These are phyloP conservation scores for Adansonia gregorii DNA, from an alignment of 441 rosid species.

Conservation along the genomic window DNA sequence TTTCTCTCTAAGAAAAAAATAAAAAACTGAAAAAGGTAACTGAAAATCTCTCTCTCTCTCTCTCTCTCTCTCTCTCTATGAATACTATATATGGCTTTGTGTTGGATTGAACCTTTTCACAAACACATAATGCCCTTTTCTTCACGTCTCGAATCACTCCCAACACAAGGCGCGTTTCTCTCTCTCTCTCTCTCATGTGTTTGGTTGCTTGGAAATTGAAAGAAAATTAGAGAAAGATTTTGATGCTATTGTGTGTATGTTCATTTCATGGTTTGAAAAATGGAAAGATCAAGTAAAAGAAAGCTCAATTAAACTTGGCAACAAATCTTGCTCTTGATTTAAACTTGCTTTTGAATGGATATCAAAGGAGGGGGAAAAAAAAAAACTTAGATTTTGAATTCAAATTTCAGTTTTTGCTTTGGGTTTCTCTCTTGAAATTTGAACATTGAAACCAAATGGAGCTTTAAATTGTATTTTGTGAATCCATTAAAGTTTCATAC, in stretches of 20 bases:
- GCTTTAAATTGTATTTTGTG: background rate
- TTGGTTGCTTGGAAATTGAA: conserved; percentile 25
- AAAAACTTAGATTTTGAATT: background rate
- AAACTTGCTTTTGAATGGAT: background rate
- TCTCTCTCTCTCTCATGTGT: conserved; percentile 19
- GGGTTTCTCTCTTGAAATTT: background rate
- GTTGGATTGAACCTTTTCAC: background rate
- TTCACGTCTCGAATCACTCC: conserved; percentile 17
- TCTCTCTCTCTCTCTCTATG: background rate
- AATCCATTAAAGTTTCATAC: background rate
- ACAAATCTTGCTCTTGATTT: background rate
- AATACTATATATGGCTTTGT: background rate
- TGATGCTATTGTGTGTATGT: background rate
- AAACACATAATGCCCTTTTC: conserved; percentile 10
- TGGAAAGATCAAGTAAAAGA: background rate
- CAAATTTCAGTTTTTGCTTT: background rate
- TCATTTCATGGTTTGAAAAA: background rate
- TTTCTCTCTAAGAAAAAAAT: background rate
- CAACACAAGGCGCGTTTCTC: conserved; percentile 27
- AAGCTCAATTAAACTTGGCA: background rate
- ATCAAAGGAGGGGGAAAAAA: background rate
- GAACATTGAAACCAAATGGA: background rate
- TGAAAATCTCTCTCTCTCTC: background rate
- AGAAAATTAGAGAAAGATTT: background rate
- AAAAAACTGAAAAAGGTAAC: background rate